Evolutionary conservation across 768 basidiomycete species (phyloP).

Genomic region (Termitomyces sp.): DNA sequence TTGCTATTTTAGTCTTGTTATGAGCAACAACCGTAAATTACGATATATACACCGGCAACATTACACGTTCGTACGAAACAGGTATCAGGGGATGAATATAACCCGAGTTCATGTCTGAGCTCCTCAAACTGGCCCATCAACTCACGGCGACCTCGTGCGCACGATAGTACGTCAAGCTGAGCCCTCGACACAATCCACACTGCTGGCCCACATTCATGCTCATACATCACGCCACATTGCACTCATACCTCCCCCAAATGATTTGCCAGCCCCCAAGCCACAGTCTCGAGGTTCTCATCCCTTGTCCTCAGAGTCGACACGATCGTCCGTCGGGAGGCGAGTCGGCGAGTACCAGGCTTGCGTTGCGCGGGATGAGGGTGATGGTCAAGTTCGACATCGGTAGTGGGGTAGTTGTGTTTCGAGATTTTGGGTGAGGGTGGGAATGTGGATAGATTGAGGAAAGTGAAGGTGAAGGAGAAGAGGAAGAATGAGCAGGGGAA

Average conservation of each 20-base stretch:
- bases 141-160: too few species aligned
- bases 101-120: too few species aligned
- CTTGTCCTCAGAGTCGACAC: background rate
- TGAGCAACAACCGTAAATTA: too few species aligned
- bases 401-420: slow-evolving; percentile 22
- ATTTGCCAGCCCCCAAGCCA: background rate
- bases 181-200: too few species aligned
- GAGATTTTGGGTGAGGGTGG: background rate
- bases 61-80: too few species aligned
- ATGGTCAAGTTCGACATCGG: slow-evolving; percentile 23
- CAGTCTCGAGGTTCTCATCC: background rate
- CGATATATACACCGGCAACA: too few species aligned
- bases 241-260: background rate
- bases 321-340: slow-evolving; percentile 19
- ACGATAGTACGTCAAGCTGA: too few species aligned
- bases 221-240: too few species aligned
- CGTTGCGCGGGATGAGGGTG: slow-evolving; percentile 36
- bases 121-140: too few species aligned
- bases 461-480: background rate
- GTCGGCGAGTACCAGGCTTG: slow-evolving; percentile 27
- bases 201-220: too few species aligned
- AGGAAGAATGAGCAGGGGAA: background rate
- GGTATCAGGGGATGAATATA: too few species aligned
- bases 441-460: background rate
- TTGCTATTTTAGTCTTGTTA: too few species aligned